These are phyloP conservation scores for Aquilaria yunnanensis DNA, from an alignment of 345 rosid species.

Conservation along the genomic window DNA sequence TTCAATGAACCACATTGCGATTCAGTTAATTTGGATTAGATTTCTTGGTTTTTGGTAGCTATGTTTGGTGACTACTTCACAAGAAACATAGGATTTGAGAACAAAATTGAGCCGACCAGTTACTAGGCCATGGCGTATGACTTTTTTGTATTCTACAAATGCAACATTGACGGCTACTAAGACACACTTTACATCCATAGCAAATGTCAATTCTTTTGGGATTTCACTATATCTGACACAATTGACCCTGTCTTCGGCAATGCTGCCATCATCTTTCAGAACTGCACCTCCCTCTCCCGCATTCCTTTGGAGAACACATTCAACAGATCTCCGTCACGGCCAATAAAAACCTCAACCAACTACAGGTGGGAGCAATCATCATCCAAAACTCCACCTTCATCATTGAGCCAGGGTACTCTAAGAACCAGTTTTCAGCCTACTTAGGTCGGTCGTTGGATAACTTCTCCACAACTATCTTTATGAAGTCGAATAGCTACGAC, in stretches of 20 bases:
- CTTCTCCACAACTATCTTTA: not conserved
- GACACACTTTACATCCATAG: not conserved
- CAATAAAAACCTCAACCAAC: not conserved
- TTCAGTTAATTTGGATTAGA: too few relatives aligned
- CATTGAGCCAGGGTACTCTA: not conserved
- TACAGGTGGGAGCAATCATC: not conserved
- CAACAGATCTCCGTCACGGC: not conserved
- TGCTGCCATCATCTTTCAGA: not conserved
- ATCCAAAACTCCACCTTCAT: not conserved
- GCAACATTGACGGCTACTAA: slow-evolving; percentile 1
- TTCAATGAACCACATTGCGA: too few relatives aligned
- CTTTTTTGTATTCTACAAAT: not conserved
- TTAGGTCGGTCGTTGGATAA: not conserved
- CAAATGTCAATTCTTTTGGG: not conserved
- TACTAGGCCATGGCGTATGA: not conserved
- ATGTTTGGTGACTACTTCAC: not conserved
- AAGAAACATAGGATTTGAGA: not conserved
- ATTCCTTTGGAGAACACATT: not conserved
- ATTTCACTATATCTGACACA: not conserved
- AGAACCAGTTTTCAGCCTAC: not conserved
- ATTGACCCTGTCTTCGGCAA: not conserved
- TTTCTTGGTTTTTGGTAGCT: too few relatives aligned
- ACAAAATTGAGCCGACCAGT: not conserved
- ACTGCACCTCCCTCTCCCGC: not conserved
- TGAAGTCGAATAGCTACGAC: not conserved